These are phyloP conservation scores for Debaryomyces prosopidis DNA, from an alignment of 805 yeast genomes.

Conservation along the genomic window DNA sequence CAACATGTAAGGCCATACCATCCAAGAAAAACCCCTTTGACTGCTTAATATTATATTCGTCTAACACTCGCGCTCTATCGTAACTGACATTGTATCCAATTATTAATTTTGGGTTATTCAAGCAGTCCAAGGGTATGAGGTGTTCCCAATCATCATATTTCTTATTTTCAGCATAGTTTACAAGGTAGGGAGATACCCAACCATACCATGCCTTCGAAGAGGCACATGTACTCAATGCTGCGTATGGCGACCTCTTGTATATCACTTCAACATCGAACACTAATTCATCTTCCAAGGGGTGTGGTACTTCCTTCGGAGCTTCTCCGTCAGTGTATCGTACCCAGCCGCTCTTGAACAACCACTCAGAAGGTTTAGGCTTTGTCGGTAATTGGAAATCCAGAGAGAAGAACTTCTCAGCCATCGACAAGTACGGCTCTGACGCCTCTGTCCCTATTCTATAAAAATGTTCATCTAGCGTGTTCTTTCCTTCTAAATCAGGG, in stretches of 20 bases:
- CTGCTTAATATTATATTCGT: constrained; percentile 71
- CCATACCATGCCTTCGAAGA: constrained; percentile 84
- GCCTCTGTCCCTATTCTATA: constrained; percentile 61
- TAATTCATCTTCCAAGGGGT: constrained; percentile 69
- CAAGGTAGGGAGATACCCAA: constrained; percentile 89
- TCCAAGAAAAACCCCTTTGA: constrained; percentile 82
- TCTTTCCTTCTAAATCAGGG: constrained; percentile 72
- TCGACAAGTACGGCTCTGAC: constrained; percentile 58
- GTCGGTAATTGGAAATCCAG: constrained; percentile 27
- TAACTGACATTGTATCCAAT: constrained; percentile 91
- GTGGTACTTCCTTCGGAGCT: constrained; percentile 56
- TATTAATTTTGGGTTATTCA: constrained; percentile 51
- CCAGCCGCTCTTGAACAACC: constrained; percentile 80
- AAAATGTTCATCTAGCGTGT: constrained; percentile 83
- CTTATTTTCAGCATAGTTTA: constrained; percentile 46
- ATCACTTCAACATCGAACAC: constrained; percentile 90
- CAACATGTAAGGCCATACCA: constrained; percentile 90
- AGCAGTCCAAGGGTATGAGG: constrained; percentile 71
- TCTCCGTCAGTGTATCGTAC: constrained; percentile 60
- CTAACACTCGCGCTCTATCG: constrained; percentile 83
- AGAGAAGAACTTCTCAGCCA: constrained; percentile 47
- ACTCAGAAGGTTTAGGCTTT: constrained; percentile 48
- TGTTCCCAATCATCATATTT: constrained; percentile 49
- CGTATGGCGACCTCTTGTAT: constrained; percentile 70
- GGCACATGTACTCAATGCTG: constrained; percentile 80